Conservation (phyloP, 768 basidiomycete genomes). For the Tricholoma matsutake region DNA sequence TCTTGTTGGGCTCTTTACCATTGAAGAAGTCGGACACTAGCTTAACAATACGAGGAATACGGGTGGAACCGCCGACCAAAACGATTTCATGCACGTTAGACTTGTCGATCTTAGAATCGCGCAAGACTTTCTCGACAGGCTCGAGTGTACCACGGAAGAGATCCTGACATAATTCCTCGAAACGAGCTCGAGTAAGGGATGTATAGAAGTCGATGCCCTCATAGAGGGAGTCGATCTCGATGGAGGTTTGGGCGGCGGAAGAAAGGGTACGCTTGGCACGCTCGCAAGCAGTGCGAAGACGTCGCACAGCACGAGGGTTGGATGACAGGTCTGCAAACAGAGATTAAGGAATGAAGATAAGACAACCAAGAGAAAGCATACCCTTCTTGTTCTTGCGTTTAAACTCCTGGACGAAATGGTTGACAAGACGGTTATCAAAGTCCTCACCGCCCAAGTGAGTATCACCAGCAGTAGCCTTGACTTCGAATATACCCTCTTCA, state of each 20-base stretch:
- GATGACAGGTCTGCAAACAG: constrained; percentile 65
- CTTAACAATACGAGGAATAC: constrained; percentile 96
- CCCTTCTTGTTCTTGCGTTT: constrained; percentile 98
- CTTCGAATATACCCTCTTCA: constrained; percentile 97
- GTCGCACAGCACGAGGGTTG: constrained; percentile 94
- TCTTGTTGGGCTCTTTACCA: constrained; percentile 98
- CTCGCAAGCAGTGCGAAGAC: constrained; percentile 96
- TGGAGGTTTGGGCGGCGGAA: constrained; percentile 92
- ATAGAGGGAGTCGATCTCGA: constrained; percentile 97
- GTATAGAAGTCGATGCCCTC: constrained; percentile 99
- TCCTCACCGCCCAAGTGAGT: constrained; percentile 98
- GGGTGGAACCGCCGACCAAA: constrained; percentile 96
- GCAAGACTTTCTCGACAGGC: constrained; percentile 96
- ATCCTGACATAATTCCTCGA: constrained; percentile 94
- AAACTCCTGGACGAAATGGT: constrained; percentile 96
- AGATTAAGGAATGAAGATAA: constrained; percentile 7
- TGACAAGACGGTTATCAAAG: constrained; percentile 97
- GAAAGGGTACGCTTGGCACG: constrained; percentile 98
- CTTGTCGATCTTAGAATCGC: constrained; percentile 98
- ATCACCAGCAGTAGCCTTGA: constrained; percentile 97
- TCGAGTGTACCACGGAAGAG: constrained; percentile 93
- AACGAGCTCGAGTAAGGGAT: constrained; percentile 95
- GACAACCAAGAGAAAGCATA: constrained; percentile 26
- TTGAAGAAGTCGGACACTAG: constrained; percentile 99
- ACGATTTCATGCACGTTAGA: constrained; percentile 94